Conservation (phyloP, 1,139 yeast species). For the Nadsonia commutata region DNA sequence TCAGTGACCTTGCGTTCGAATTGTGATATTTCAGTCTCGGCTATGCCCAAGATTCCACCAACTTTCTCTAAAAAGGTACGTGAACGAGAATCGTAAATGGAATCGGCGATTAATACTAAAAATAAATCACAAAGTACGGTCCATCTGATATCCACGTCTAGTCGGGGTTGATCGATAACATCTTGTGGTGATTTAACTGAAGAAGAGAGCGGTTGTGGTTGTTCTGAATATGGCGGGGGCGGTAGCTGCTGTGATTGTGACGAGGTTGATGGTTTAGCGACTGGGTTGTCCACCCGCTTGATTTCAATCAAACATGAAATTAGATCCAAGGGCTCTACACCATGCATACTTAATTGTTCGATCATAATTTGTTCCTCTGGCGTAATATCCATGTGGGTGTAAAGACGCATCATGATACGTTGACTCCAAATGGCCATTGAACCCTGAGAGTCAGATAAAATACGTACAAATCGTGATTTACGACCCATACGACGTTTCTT, state of each 20-base stretch:
- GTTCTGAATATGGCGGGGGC: not conserved
- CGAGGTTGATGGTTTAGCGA: not conserved
- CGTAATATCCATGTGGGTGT: constrained; percentile 63
- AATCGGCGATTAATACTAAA: constrained; percentile 63
- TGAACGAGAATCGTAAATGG: constrained; percentile 81
- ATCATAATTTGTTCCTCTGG: constrained; percentile 77
- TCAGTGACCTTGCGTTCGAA: constrained; percentile 87
- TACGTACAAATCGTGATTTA: constrained; percentile 9
- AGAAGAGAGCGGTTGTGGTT: not conserved
- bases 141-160: constrained; percentile 68
- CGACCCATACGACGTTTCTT: constrained; percentile 26
- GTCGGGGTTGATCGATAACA: not conserved
- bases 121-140: constrained; percentile 84
- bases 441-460: constrained; percentile 56
- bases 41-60: constrained; percentile 45
- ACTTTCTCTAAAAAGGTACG: constrained; percentile 57
- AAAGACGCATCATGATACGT: constrained; percentile 53
- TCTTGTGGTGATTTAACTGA: not conserved
- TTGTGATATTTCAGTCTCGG: constrained; percentile 56
- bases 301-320: constrained; percentile 31
- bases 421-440: constrained; percentile 80
- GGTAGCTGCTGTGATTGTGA: not conserved
- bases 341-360: constrained; percentile 72
- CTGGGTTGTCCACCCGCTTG: constrained; percentile 19
- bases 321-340: constrained; percentile 61